Evolutionary conservation across 495 filamentous ascomycete genomes (phyloP), one percentile per base, ranked within the genome.

Genomic region (Cudoniella acicularis): DNA sequence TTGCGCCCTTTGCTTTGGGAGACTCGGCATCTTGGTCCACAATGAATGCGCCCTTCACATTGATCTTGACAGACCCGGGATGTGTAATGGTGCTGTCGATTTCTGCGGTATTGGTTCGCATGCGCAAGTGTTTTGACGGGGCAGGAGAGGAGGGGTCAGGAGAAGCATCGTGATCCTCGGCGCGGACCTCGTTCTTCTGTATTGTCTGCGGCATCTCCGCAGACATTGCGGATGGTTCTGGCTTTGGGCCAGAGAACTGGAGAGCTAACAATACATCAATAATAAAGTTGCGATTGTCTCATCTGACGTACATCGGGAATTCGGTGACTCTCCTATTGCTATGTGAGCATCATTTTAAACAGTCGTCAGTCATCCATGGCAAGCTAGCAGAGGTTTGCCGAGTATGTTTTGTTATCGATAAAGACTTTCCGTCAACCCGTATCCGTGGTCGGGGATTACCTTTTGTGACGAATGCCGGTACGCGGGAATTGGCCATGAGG

Each of bases 31-130:
- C 87, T 58, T 91, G 85, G 67, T 96, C 91, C 60, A 94, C 92
- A 57, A 98, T 98, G 69, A 96, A 96, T 13, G 94, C 94, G 67
- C 93, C 94, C 65, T 88, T 84, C 48, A 98, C 93, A 67, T 98
- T 97, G 72, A 98, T 98, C 68, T 88, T 83, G 51, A 95, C 90
- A 2, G 87, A 81, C 18, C 92, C 92, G 1, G 92, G 92, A 61
- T 92, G 90, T 62, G 78, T 82, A 66, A 96, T 88, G 2, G 90
- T 84, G 55, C 84, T 86, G 67, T 92, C 86, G 51, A 90, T 84
- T 60, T 78, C 78, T 43, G 77, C 75, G 13, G 74, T 78, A 53
- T 69, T 79, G 2, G 59, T 66, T 21, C 63, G 63, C 41, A 63
- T 60, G 48, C 61, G 65, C 17, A 46, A 50, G 18, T 40, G 57